These are phyloP conservation scores for Abrus precatorius DNA, from an alignment of 306 rosid species.

Conservation along the genomic window DNA sequence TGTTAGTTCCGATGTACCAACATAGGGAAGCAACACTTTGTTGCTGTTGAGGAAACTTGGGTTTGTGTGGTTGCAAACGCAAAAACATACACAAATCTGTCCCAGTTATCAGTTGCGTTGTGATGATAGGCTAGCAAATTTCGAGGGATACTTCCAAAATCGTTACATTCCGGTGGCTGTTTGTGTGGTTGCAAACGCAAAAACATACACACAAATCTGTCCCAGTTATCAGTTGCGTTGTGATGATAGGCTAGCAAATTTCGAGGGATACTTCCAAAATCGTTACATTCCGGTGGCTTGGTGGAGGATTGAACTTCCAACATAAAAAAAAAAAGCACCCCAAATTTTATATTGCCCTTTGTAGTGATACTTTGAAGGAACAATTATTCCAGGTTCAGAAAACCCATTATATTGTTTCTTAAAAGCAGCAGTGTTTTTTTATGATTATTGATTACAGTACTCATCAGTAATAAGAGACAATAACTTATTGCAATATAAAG, in stretches of 20 bases:
- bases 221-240: no score
- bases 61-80: no score
- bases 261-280: background rate
- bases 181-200: no score
- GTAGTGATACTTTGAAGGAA: background rate
- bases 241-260: slow-evolving; percentile 16
- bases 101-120: no score
- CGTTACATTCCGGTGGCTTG: slow-evolving; percentile 3
- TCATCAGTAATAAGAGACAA: background rate
- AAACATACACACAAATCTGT: no score
- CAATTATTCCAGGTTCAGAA: background rate
- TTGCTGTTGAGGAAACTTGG: no score
- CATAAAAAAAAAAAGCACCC: background rate
- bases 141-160: background rate
- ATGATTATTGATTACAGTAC: background rate
- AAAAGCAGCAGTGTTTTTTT: background rate
- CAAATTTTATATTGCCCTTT: background rate
- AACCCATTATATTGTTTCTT: background rate
- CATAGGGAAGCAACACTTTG: no score
- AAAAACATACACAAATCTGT: no score
- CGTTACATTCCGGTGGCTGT: slow-evolving; percentile 2
- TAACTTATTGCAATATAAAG: slow-evolving; percentile 8
- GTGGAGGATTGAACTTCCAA: slow-evolving; percentile 14
- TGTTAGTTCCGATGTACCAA: no score
- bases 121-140: slow-evolving; percentile 16